Conservation (phyloP, 306 rosid genomes). For the Cucumis melo region DNA sequence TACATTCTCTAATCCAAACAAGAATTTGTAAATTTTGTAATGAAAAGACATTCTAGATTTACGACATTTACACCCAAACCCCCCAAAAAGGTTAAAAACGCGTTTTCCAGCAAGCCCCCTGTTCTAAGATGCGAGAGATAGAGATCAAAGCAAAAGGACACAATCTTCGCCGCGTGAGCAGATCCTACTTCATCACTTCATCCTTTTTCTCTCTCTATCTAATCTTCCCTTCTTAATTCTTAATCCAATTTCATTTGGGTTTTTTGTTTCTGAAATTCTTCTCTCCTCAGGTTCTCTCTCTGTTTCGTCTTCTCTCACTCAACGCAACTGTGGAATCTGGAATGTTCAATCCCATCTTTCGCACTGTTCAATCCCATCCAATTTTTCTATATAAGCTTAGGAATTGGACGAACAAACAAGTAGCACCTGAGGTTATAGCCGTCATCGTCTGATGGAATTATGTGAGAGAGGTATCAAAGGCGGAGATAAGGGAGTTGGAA, state of each 20-base stretch:
- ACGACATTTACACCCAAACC: neutral
- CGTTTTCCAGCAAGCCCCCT: neutral
- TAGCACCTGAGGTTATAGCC: too few species aligned
- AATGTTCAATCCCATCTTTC: neutral
- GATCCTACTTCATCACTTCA: neutral
- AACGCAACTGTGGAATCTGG: neutral
- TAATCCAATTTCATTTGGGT: neutral
- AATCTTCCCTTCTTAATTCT: neutral
- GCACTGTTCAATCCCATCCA: too few species aligned
- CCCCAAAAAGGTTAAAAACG: neutral
- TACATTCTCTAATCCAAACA: neutral
- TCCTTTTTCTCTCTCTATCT: neutral
- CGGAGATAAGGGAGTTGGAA: too few species aligned
- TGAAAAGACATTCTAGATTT: too few species aligned
- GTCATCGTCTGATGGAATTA: too few species aligned
- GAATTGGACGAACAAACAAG: too few species aligned
- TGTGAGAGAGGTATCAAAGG: too few species aligned
- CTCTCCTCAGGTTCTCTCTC: neutral
- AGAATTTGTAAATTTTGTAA: too few species aligned
- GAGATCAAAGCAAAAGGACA: neutral
- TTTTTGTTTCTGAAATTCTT: neutral
- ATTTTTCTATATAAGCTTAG: too few species aligned
- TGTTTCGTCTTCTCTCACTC: neutral
- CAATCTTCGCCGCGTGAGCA: conserved; percentile 8
- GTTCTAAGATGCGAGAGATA: neutral